Evolutionary conservation across 2,329 filamentous ascomycete species (phyloP), one percentile per base, ranked within the genome.

Genomic region (Pseudogymnoascus destructans): DNA sequence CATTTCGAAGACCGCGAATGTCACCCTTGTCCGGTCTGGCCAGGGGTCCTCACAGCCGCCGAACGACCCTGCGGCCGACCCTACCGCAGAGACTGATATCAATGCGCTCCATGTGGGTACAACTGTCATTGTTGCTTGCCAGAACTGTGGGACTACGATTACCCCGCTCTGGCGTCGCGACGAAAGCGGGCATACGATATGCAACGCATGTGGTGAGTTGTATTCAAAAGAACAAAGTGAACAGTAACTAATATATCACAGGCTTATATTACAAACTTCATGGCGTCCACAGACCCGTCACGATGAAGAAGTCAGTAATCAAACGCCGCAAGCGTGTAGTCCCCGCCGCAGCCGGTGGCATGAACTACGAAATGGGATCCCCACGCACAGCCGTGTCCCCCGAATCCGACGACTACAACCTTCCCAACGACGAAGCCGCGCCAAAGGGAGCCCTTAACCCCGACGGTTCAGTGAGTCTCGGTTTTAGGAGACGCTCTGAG

Each of bases 261-360:
- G 90, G 92, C 3, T 75, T 98, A 2, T 98, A 98, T 71, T 90
- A 95, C 74, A 97, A 97, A 72, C 82, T 98, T 2, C 93, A 98
- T 69, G 91, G 91, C 58, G 84, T 90, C 27, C 92, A 96, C 71
- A 81, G 93, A 40, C 93, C 93, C 0, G 89, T 93, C 4, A 89
- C 89, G n/a, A 97, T 98, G 93, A 98, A 97, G 73, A 97, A 96
- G 71, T 87, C 89, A 2, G 87, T 95, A 23, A 98, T 98, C 70
- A 97, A 98, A 73, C 82, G 93, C 62, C 80, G 93, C 61, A 97
- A 97, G 77, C 85, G 93, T 60, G 90, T 97, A 5, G 91, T 97
- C 42, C 91, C 92, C 15, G 89, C 87, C 15, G 75, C 81, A 23
- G 74, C 79, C 55, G 77, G 75, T 15, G 71, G 71, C 2, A 64